Conservation (phyloP, 306 rosid genomes). For the Spatholobus suberectus region DNA sequence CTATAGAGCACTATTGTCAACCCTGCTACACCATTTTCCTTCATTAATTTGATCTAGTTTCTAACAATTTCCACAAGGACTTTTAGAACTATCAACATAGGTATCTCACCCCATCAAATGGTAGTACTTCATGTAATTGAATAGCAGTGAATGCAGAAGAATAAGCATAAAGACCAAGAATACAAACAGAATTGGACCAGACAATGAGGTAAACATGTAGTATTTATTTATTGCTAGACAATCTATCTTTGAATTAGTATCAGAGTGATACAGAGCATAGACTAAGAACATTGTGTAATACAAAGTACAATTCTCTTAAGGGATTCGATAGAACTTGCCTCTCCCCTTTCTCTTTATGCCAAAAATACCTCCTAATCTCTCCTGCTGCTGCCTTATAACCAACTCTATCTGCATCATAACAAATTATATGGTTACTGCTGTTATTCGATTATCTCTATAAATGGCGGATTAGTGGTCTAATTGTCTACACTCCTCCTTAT, state of each 20-base stretch:
- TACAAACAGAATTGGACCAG: constrained; percentile 11
- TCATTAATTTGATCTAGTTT: too few relatives aligned
- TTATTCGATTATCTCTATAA: not conserved
- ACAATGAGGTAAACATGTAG: constrained; percentile 1
- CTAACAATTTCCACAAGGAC: too few relatives aligned
- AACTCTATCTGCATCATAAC: not conserved
- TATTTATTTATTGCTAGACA: not conserved
- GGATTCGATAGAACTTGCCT: not conserved
- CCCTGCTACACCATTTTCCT: too few relatives aligned
- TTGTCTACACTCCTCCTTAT: not conserved
- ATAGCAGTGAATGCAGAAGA: constrained; percentile 90
- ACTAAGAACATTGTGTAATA: not conserved
- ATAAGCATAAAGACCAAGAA: constrained; percentile 55
- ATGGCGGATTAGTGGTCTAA: not conserved
- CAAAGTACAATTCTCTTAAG: not conserved
- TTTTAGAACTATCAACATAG: too few relatives aligned
- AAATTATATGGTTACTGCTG: constrained; percentile 2
- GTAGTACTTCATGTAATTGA: too few relatives aligned
- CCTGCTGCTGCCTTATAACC: not conserved
- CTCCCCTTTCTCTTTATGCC: not conserved
- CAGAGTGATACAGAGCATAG: not conserved
- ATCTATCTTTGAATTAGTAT: not conserved
- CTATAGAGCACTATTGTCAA: too few relatives aligned
- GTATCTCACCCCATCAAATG: too few relatives aligned
- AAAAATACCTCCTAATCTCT: not conserved